Evolutionary conservation across 2,329 filamentous ascomycete genomes (phyloP), one percentile per base, ranked within the genome.

Genomic region (Cytospora schulzeri): DNA sequence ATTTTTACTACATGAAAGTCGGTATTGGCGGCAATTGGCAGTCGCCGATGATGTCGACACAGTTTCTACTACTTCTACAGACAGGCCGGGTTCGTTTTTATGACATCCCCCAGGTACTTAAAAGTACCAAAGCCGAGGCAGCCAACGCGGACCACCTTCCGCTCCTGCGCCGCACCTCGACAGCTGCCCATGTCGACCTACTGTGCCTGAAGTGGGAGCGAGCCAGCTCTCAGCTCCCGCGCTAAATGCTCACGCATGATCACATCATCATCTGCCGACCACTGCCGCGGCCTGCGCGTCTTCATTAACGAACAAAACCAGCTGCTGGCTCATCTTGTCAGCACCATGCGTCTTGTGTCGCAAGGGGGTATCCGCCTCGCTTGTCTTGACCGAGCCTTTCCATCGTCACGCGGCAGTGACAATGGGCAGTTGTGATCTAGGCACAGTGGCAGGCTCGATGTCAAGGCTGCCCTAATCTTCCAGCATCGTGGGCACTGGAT

Each of bases 121-220:
- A 62, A 62, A 62, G 52, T 62, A 35, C 60, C 59, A 31, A n/a
- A 35, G 38, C 59, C 52, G 38, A 56, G 59, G 59, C 35, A 62
- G 5, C 38, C 60, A 56, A 54, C 38, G 52, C 60, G 52, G 52
- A 62, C 56, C 60, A 62, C 52, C 26, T 56, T 62, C 48, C 60
- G 52, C n/a, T 19, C 8, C 28, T 62, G 60, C 41, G 60, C 59
- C 59, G 38, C 41, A 45, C 52, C 19, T 22, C 4, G 19, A 22
- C 22, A 24, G n/a, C 24, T 22, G 28, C 17, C 52, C 38, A 50
- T 50, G 51, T 48, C 52, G 19, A 8, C 38, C n/a, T 38, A 35
- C 35, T 35, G 52, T 54, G 52, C 60, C 60, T 62, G 52, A 56
- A 50, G 29, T 22, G 52, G 60, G 45, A 56, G 52, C 38, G 45